A percentile compares a stretch with the other conserved stretches of the same genome.
phyloP scores from a whole-genome alignment of 2,329 filamentous ascomycete genomes.

The Botrytis pseudocinerea region DNA sequence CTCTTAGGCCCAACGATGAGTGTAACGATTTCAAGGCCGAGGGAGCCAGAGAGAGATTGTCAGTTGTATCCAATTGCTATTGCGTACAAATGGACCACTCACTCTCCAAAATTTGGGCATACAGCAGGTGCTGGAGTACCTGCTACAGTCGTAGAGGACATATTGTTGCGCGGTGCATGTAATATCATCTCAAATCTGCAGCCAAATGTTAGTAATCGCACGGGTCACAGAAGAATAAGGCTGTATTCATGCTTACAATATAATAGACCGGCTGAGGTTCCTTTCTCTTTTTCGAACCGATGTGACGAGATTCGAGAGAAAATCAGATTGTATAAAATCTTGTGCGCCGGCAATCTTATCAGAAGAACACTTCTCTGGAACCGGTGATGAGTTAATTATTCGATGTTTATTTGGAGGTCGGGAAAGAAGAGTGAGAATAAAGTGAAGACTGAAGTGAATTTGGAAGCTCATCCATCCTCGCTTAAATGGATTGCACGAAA shows the following conservation, averaged over 20 bases:
- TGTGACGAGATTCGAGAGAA: background rate
- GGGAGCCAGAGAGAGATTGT: background rate
- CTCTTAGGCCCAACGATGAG: background rate
- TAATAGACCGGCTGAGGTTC: background rate
- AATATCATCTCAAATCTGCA: background rate
- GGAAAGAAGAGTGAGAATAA: background rate
- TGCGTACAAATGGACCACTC: background rate
- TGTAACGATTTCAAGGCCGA: background rate
- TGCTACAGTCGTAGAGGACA: background rate
- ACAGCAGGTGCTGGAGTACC: background rate
- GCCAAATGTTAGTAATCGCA: fast-evolving
- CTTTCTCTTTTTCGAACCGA: background rate
- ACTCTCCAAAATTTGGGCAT: background rate
- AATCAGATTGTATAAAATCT: too few relatives aligned
- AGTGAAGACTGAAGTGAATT: background rate
- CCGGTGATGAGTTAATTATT: background rate
- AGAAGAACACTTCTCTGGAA: fast-evolving
- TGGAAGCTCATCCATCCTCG: background rate
- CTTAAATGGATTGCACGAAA: background rate
- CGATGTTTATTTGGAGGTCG: background rate
- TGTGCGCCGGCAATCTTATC: background rate
- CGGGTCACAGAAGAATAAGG: background rate
- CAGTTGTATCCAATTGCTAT: background rate
- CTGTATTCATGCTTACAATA: background rate
- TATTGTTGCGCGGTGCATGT: background rate